Conservation (phyloP, 495 filamentous ascomycete genomes). For the Neurospora sp. region DNA sequence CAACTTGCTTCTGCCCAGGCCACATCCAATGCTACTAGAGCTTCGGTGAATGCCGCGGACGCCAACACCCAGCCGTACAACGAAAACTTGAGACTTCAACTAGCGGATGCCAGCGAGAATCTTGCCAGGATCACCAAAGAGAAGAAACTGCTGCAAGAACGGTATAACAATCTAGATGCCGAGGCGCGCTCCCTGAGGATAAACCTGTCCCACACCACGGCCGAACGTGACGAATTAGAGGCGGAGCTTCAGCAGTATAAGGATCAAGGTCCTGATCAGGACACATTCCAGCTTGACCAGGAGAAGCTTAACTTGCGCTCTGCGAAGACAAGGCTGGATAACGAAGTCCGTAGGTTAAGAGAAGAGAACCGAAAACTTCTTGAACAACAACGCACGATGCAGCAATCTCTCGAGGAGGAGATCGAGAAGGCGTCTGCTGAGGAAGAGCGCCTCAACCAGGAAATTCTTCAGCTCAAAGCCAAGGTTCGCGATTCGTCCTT, state of each 20-base stretch:
- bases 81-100: conserved; percentile 23
- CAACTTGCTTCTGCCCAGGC: conserved; percentile 30
- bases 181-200: conserved; percentile 49
- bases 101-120: conserved; percentile 22
- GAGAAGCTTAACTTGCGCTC: conserved; percentile 54
- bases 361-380: conserved; percentile 45
- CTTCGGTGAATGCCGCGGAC: conserved; percentile 11
- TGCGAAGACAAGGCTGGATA: conserved; percentile 47
- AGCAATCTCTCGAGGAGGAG: conserved; percentile 46
- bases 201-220: conserved; percentile 42
- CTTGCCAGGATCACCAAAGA: conserved; percentile 40
- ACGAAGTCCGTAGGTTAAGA: conserved; percentile 45
- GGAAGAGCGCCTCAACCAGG: conserved; percentile 45
- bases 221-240: conserved; percentile 56
- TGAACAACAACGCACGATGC: conserved; percentile 42
- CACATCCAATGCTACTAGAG: conserved; percentile 10
- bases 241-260: conserved; percentile 42
- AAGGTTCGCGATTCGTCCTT: conserved; percentile 27
- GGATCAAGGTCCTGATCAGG: conserved; percentile 42
- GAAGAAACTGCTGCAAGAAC: conserved; percentile 52
- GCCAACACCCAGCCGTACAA: conserved; percentile 18
- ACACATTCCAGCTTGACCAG: conserved; percentile 47
- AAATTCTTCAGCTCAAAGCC: conserved; percentile 47
- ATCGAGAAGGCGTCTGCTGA: conserved; percentile 46
- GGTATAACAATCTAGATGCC: conserved; percentile 48